Conservation (phyloP, 495 filamentous ascomycete species). For the Rhizodiscina lignyota region DNA sequence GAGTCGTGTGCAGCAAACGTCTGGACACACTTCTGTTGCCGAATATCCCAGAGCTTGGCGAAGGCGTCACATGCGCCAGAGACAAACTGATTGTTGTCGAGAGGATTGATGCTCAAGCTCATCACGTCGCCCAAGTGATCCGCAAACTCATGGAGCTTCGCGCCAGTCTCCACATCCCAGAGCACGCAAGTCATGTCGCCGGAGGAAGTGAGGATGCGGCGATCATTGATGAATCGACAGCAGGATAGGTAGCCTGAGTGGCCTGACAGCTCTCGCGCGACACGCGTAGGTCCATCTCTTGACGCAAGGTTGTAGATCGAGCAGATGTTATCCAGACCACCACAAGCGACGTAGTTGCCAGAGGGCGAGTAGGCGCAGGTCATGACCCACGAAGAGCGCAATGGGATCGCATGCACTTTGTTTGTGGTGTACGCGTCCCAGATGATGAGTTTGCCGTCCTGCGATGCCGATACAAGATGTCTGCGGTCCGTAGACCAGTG, state of each 20-base stretch:
- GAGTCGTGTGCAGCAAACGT: slow-evolving; percentile 98
- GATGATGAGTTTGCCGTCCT: slow-evolving; percentile 98
- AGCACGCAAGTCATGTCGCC: slow-evolving; percentile 99
- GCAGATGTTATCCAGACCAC: slow-evolving; percentile 98
- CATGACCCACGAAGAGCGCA: slow-evolving; percentile 99
- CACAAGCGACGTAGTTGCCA: slow-evolving; percentile 95
- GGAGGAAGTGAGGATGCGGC: slow-evolving; percentile 91
- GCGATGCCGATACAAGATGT: slow-evolving; percentile 93
- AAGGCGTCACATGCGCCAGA: slow-evolving; percentile 97
- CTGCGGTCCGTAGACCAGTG: slow-evolving; percentile 99
- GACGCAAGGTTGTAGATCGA: slow-evolving; percentile 98
- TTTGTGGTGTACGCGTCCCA: slow-evolving; percentile 99
- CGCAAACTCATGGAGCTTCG: slow-evolving; percentile 95
- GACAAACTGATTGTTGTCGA: slow-evolving; percentile 96
- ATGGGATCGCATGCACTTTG: slow-evolving; percentile 97
- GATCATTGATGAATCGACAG: slow-evolving; percentile 98
- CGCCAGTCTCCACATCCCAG: slow-evolving; percentile 96
- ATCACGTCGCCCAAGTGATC: slow-evolving; percentile 98
- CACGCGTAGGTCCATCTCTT: slow-evolving; percentile 87
- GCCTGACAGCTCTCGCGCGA: slow-evolving; percentile 89
- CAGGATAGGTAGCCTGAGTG: slow-evolving; percentile 96
- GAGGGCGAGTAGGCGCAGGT: slow-evolving; percentile 98
- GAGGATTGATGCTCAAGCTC: slow-evolving; percentile 99
- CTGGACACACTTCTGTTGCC: slow-evolving; percentile 94
- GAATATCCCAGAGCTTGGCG: slow-evolving; percentile 97